phyloP scores from a whole-genome alignment of 306 rosid genomes.

The Malus orientalis region DNA sequence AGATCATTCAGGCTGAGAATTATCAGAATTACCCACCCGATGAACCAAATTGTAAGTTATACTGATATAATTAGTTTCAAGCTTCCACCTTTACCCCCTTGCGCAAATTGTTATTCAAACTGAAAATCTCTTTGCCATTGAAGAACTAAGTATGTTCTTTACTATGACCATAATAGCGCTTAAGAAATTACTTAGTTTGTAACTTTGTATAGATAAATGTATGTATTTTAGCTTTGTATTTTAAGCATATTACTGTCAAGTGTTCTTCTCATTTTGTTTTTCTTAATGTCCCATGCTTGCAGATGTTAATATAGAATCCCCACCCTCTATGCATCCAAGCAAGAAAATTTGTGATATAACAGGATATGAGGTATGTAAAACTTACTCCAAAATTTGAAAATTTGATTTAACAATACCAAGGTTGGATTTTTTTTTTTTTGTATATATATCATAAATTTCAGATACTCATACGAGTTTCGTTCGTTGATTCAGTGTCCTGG shows the following conservation, averaged over 20 bases:
- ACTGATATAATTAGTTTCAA: neutral
- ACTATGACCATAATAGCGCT: neutral
- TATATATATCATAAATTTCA: neutral
- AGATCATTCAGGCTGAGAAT: slow-evolving; percentile 90
- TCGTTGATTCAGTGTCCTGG: neutral
- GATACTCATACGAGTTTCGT: neutral
- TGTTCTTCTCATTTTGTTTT: neutral
- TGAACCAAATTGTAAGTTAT: slow-evolving; percentile 64
- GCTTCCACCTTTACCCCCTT: neutral
- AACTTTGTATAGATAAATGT: neutral
- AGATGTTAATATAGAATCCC: slow-evolving; percentile 84
- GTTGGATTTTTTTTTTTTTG: neutral
- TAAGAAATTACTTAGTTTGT: neutral
- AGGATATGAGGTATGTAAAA: slow-evolving; percentile 61
- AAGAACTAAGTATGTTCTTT: neutral
- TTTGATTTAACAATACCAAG: neutral
- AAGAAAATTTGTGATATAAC: slow-evolving; percentile 83
- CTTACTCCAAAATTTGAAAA: neutral
- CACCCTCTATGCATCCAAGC: slow-evolving; percentile 92
- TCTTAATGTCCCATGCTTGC: slow-evolving; percentile 16
- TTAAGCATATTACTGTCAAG: neutral
- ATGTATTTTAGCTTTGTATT: neutral
- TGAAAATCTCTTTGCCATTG: neutral
- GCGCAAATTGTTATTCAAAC: neutral
- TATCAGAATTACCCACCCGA: slow-evolving; percentile 61